Percentiles rank a stretch among this genome's conserved stretches.
These are phyloP conservation scores for Pinus taeda DNA, from an alignment of 75 land plant genomes.

Conservation along the genomic window DNA sequence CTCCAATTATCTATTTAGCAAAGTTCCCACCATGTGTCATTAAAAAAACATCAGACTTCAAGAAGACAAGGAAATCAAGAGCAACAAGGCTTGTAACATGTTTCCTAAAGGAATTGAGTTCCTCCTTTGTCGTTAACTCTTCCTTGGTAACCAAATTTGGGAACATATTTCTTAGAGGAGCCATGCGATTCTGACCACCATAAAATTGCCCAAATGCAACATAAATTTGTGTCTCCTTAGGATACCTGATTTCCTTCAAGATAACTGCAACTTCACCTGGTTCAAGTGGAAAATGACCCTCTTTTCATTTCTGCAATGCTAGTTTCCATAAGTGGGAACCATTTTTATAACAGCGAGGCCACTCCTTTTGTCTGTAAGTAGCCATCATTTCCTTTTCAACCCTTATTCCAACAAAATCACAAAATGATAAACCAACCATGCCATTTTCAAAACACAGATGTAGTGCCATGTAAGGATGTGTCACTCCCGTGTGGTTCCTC, in stretches of 20 bases:
- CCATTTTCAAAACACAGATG: constrained; percentile 94
- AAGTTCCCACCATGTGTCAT: constrained; percentile 99
- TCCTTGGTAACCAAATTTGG: constrained; percentile 97
- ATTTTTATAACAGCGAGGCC: constrained; percentile 95
- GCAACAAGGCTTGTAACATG: constrained; percentile 93
- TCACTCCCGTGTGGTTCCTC: constrained; percentile 82
- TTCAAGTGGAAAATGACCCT: constrained; percentile 85
- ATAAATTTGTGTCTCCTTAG: constrained; percentile 90
- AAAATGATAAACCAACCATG: no score
- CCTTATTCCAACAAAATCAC: no score
- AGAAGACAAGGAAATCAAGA: constrained; percentile 86
- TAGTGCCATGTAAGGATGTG: constrained; percentile 92
- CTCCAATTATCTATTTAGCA: constrained; percentile 86
- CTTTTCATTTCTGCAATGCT: constrained; percentile 81
- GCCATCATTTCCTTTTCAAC: constrained; percentile 86
- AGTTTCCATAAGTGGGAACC: constrained; percentile 90
- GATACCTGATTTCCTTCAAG: constrained; percentile 83
- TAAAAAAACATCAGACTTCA: constrained; percentile 91
- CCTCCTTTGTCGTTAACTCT: constrained; percentile 71
- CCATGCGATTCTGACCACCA: constrained; percentile 94
- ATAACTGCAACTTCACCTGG: constrained; percentile 92
- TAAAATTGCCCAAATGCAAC: constrained; percentile 94
- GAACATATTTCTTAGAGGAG: constrained; percentile 84
- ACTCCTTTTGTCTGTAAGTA: constrained; percentile 85
- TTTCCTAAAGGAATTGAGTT: constrained; percentile 67